These are phyloP conservation scores for Penicillium sp. DNA, from an alignment of 2,329 filamentous ascomycete genomes.

Conservation along the genomic window DNA sequence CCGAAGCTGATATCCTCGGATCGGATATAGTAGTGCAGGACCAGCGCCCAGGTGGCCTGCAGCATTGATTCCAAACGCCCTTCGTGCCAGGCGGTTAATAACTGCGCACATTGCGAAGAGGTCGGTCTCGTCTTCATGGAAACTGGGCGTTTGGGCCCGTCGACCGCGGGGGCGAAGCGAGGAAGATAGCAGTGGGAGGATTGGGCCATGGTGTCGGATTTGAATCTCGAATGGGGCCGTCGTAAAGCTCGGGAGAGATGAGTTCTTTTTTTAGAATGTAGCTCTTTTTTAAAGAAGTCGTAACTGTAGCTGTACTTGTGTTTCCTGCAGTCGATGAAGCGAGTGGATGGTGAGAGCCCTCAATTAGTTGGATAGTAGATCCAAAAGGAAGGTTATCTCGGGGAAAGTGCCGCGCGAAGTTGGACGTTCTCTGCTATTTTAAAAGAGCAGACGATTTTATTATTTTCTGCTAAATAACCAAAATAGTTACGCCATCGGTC, in stretches of 20 bases:
- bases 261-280: no score
- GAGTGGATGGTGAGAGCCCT: constrained; percentile 7
- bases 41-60: constrained; percentile 51
- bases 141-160: constrained; percentile 39
- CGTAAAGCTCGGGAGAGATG: background rate
- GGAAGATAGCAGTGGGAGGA: constrained; percentile 41
- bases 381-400: constrained; percentile 13
- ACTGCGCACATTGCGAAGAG: constrained; percentile 32
- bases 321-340: constrained; percentile 8
- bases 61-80: constrained; percentile 34
- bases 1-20: constrained; percentile 55
- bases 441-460: constrained; percentile 19
- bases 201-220: constrained; percentile 30
- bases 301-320: background rate
- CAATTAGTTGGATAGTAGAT: constrained; percentile 19
- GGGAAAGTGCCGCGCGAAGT: constrained; percentile 11
- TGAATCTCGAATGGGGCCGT: background rate
- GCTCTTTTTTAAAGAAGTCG: background rate
- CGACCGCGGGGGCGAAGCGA: constrained; percentile 34
- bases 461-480: constrained; percentile 13
- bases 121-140: constrained; percentile 39
- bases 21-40: constrained; percentile 52
- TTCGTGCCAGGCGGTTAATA: constrained; percentile 37
- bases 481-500: constrained; percentile 24
- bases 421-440: constrained; percentile 24